Evolutionary conservation across 2,329 filamentous ascomycete genomes (phyloP), one percentile per base, ranked within the genome.

Genomic region (Fusarium staphyleae): DNA sequence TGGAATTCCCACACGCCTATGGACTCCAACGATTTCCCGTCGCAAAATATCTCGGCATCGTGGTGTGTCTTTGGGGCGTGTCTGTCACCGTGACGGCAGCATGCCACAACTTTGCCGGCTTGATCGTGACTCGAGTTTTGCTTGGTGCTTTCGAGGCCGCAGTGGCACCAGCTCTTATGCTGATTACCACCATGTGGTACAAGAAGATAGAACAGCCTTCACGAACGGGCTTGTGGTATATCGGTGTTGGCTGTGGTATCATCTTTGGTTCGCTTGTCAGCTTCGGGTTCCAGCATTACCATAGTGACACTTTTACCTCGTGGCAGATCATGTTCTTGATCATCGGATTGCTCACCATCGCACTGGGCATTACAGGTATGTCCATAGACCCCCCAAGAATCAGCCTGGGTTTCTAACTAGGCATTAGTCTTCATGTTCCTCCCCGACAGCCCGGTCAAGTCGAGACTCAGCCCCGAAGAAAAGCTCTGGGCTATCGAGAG

Each of bases 401-500:
- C n/a, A n/a, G 15, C 47, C 81, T 0, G 76, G 80, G 12, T 84
- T 82, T 51, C 66, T 95, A 19, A 87, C 77, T 7, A 81, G 87
- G 45, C 78, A 84, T 37, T n/a, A n/a, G n/a, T n/a, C n/a, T n/a
- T n/a, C n/a, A n/a, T n/a, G n/a, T n/a, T n/a, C n/a, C n/a, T n/a
- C n/a, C n/a, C n/a, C n/a, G n/a, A n/a, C n/a, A n/a, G n/a, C n/a
- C n/a, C n/a, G n/a, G n/a, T n/a, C n/a, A n/a, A n/a, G n/a, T n/a
- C n/a, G n/a, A n/a, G n/a, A n/a, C n/a, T n/a, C n/a, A n/a, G n/a
- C n/a, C n/a, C n/a, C n/a, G n/a, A n/a, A n/a, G 90, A 93, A 60
- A 84, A 85, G 11, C 69, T 85, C 0, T 78, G 91, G 34, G 88
- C 87, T 0, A 76, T 92, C 19, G 89, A 91, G 58, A 81, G 90